Evolutionary conservation across 1,284 basidiomycete genomes (phyloP).

Genomic region (Golubevia pallescens): DNA sequence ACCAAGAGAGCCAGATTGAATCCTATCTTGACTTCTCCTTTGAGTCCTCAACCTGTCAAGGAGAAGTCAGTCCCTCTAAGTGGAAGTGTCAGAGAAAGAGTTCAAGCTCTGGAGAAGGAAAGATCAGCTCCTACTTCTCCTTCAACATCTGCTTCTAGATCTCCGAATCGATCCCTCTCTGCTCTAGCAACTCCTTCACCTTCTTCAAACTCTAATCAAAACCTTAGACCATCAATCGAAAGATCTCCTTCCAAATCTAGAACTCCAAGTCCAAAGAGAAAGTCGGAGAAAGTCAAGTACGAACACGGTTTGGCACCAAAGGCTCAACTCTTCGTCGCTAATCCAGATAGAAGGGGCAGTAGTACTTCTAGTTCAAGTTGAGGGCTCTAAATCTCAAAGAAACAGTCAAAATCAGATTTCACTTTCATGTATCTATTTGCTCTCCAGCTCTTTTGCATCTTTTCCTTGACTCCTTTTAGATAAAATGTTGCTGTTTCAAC

Average conservation of each 20-base stretch:
- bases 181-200: neutral
- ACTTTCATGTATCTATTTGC: no score
- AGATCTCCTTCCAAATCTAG: neutral
- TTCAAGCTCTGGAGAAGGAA: constrained; percentile 31
- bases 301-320: constrained; percentile 36
- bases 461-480: no score
- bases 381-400: no score
- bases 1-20: constrained; percentile 46
- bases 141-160: neutral
- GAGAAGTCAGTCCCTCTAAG: neutral
- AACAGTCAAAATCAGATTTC: no score
- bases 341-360: constrained; percentile 24
- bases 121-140: neutral
- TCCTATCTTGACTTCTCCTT: constrained; percentile 29
- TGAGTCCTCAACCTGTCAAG: constrained; percentile 19
- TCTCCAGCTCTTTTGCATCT: no score
- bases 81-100: constrained; percentile 31
- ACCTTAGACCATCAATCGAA: neutral
- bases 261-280: constrained; percentile 5
- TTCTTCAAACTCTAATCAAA: neutral
- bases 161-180: neutral
- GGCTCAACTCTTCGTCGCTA: constrained; percentile 45
- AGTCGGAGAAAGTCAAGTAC: constrained; percentile 3
- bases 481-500: no score
- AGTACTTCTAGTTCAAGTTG: neutral